phyloP scores from a whole-genome alignment of 805 yeast genomes.

The Saturnispora dispora region DNA sequence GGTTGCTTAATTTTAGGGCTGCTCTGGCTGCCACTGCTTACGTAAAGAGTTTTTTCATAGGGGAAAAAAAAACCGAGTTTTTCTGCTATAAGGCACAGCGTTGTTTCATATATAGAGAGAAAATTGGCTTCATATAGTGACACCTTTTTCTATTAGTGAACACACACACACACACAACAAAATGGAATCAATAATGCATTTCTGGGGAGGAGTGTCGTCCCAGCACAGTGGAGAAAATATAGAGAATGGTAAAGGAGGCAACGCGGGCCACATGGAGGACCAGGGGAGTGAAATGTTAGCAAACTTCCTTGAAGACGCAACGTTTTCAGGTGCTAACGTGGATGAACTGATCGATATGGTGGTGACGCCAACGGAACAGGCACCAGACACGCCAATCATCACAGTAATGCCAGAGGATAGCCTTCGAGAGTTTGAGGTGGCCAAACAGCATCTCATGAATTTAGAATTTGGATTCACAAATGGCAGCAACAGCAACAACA shows the following conservation, averaged over 20 bases:
- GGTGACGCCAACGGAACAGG: constrained; percentile 1
- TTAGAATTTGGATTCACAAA: neutral
- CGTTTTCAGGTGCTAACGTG: neutral
- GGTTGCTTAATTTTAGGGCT: neutral
- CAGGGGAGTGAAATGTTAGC: neutral
- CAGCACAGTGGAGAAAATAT: neutral
- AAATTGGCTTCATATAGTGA: neutral
- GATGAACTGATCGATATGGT: neutral
- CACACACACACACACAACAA: neutral
- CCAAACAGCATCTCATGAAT: neutral
- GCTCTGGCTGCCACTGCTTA: neutral
- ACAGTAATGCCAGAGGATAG: constrained; percentile 16
- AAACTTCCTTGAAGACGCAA: neutral
- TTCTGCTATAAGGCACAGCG: neutral
- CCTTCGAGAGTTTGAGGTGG: constrained; percentile 39
- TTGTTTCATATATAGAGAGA: neutral
- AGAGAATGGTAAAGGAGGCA: neutral
- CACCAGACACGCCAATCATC: constrained; percentile 1
- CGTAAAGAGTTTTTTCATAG: neutral
- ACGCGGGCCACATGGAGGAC: neutral
- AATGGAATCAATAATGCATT: neutral
- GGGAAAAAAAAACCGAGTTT: neutral
- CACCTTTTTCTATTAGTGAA: neutral
- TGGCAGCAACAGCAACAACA: neutral
- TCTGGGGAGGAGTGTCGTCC: neutral